Evolutionary conservation across 192 early-diverging fungal genomes (phyloP).

Genomic region (Chytriomyces sp.): DNA sequence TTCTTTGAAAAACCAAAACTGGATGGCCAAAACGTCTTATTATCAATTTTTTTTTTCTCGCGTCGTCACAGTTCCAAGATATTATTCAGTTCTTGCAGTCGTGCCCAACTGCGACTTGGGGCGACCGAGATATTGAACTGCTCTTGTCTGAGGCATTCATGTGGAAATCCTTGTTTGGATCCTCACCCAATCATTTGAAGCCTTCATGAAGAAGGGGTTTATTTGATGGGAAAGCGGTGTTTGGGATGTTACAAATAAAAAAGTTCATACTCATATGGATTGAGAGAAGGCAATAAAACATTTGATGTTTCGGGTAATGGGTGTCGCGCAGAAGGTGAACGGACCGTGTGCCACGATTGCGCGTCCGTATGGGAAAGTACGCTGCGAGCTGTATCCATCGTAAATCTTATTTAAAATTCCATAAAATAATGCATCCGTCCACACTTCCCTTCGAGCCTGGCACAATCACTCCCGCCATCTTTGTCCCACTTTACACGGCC

Average conservation of each 20-base stretch:
- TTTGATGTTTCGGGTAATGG: too few species aligned
- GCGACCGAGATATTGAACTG: conserved; percentile 89
- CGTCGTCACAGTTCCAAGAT: conserved; percentile 54
- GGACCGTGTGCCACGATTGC: too few species aligned
- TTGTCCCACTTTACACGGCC: conserved; percentile 19
- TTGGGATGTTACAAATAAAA: too few species aligned
- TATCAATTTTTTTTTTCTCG: not conserved
- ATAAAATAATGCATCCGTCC: not conserved
- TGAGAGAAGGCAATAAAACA: too few species aligned
- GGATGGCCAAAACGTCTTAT: too few species aligned
- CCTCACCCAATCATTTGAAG: conserved; percentile 83
- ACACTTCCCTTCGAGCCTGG: conserved; percentile 21
- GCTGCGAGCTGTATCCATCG: too few species aligned
- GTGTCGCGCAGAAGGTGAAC: too few species aligned
- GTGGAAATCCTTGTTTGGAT: conserved; percentile 95
- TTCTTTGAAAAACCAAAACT: not conserved
- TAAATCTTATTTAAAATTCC: too few species aligned
- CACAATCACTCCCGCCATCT: not conserved
- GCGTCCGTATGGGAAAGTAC: too few species aligned
- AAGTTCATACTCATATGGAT: too few species aligned
- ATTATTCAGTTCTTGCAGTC: conserved; percentile 94
- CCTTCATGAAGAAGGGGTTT: not conserved
- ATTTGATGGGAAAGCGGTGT: too few species aligned
- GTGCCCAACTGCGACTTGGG: conserved; percentile 85
- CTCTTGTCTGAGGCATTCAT: conserved; percentile 95